phyloP scores from a whole-genome alignment of 108 stramenopile species.

The Nitzschia palea region DNA sequence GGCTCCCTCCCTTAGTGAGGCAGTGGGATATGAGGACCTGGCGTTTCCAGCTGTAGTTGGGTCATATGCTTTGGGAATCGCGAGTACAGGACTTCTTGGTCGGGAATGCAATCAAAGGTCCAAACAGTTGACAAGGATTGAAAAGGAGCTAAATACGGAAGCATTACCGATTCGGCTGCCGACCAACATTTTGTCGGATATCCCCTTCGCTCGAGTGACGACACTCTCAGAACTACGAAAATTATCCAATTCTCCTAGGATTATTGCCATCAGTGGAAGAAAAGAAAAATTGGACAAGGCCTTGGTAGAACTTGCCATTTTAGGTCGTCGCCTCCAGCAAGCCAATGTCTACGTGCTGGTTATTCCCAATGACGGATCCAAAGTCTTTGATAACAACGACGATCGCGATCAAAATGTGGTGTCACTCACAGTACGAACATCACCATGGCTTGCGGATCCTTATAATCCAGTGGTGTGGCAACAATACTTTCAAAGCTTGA shows the following conservation, averaged over 20 bases:
- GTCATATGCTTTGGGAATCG: conserved; percentile 30
- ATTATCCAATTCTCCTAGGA: conserved; percentile 33
- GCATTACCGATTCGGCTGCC: conserved; percentile 54
- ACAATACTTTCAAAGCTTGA: conserved; percentile 56
- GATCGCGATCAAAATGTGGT: neutral
- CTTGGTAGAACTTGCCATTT: conserved; percentile 37
- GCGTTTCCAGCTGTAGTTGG: conserved; percentile 21
- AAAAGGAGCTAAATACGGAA: conserved; percentile 77
- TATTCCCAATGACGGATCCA: conserved; percentile 65
- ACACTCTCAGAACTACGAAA: conserved; percentile 22
- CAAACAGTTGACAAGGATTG: conserved; percentile 69
- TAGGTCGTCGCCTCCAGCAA: conserved; percentile 60
- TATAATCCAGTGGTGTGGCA: conserved; percentile 46
- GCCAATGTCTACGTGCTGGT: conserved; percentile 54
- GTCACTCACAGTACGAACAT: conserved; percentile 4
- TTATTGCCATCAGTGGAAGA: conserved; percentile 65
- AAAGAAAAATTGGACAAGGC: conserved; percentile 37
- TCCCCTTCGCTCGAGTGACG: conserved; percentile 17
- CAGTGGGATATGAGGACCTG: conserved; percentile 30
- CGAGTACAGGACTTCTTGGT: conserved; percentile 47
- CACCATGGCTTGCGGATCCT: conserved; percentile 63
- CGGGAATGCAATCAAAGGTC: conserved; percentile 62
- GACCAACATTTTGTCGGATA: conserved; percentile 43
- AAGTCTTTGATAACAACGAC: conserved; percentile 5
- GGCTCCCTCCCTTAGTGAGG: conserved; percentile 56